Base-by-base conservation (phyloP, 2,329 filamentous ascomycete genomes). In the Neocucurbitaria cava region DNA sequence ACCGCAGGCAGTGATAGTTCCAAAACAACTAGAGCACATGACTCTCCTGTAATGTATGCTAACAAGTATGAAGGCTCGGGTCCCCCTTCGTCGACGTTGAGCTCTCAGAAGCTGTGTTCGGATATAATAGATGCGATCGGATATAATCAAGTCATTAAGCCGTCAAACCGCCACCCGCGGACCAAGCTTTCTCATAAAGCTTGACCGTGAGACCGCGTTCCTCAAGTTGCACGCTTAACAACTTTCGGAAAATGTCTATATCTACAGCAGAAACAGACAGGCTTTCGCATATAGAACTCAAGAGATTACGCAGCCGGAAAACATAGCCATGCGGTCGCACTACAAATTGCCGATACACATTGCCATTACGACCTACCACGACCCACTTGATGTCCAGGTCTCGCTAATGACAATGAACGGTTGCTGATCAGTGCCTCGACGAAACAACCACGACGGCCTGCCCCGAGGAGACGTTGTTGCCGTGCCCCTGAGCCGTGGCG, bases 121-220 rank as follows among this genome's bases (percentile, higher is more conserved):
- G 41, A 43, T 17, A 43, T 30, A 43, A n/a, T n/a, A n/a, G n/a
- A n/a, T n/a, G n/a, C n/a, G n/a, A n/a, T n/a, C n/a, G n/a, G n/a
- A n/a, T n/a, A n/a, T n/a, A n/a, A n/a, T n/a, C n/a, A n/a, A n/a
- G n/a, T n/a, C n/a, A n/a, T n/a, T n/a, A n/a, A 43, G 41, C 41
- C 30, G 21, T n/a, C 41, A 18, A 44, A 36, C 15, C 49, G 24
- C 18, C 23, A 15, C 31, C 44, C 20, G 39, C 39, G 35, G 46
- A 46, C 44, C 39, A 59, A 59, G 56, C 56, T 50, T 59, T 59
- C 26, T 36, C 40, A 7, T 15, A 50, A 59, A 59, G 56, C 56
- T 57, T 59, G 43, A 45, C 39, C 24, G 36, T 33, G 39, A 18
- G 39, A 38, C 35, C 39, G 38, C 46, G 20, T 39, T 53, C 46